phyloP scores from a whole-genome alignment of 2,329 filamentous ascomycete genomes.

The Calonectria ilicicola region DNA sequence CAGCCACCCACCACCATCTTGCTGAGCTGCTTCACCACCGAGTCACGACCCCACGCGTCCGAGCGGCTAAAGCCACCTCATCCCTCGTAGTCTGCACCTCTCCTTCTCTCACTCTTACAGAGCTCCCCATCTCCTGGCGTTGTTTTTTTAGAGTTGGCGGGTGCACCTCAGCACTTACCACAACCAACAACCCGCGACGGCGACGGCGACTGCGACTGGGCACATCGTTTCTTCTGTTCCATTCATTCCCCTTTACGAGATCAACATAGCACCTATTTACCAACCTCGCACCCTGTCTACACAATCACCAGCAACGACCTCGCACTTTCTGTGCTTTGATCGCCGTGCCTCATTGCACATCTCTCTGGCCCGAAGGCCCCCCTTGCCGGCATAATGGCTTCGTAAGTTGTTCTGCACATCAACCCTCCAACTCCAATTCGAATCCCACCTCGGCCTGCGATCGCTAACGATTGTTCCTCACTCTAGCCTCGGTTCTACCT shows the following conservation, averaged over 20 bases:
- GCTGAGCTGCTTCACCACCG: constrained; percentile 2
- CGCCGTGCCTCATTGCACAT: constrained; percentile 11
- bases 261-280: constrained; percentile 16
- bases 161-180: constrained; percentile 31
- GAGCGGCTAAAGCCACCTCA: constrained; percentile 41
- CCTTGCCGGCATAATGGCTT: constrained; percentile 43
- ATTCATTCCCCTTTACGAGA: constrained; percentile 19
- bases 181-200: constrained; percentile 20
- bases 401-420: constrained; percentile 39
- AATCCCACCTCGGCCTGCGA: not conserved
- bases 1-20: not conserved
- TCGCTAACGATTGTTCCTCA: constrained; percentile 30
- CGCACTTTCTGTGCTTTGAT: constrained; percentile 14
- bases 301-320: constrained; percentile 16
- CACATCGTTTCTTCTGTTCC: not conserved
- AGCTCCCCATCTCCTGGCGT: constrained; percentile 41
- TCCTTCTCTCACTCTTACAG: constrained; percentile 21
- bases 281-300: constrained; percentile 25
- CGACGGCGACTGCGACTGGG: constrained; percentile 29
- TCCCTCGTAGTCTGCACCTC: constrained; percentile 5
- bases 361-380: constrained; percentile 33
- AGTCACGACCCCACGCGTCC: constrained; percentile 41
- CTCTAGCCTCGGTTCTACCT: constrained; percentile 74
- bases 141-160: constrained; percentile 30
- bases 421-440: not conserved